phyloP scores from a whole-genome alignment of 345 rosid genomes.

The Linum tenue region DNA sequence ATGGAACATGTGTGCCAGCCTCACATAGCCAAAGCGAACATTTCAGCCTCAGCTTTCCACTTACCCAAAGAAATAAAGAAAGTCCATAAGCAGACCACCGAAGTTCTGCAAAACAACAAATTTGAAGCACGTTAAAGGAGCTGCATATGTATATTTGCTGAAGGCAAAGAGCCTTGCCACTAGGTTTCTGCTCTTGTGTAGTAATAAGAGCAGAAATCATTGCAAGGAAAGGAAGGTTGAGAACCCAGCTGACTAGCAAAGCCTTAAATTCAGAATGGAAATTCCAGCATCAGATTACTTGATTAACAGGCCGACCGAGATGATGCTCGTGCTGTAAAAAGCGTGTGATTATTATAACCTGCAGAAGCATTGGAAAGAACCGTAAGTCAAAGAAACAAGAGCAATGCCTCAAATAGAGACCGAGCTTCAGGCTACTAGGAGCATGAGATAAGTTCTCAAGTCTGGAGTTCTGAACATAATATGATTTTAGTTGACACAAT shows the following conservation, averaged over 20 bases:
- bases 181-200: neutral
- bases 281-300: slow-evolving; percentile 33
- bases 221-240: neutral
- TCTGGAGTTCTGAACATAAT: neutral
- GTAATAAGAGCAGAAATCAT: neutral
- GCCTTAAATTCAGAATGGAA: neutral
- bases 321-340: slow-evolving; percentile 96
- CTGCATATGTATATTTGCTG: neutral
- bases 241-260: no score
- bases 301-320: slow-evolving; percentile 74
- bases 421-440: neutral
- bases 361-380: slow-evolving; percentile 16
- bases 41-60: slow-evolving; percentile 22
- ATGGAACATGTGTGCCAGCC: neutral
- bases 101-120: slow-evolving; percentile 52
- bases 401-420: neutral
- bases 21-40: slow-evolving; percentile 5
- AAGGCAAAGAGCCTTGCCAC: neutral
- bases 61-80: slow-evolving; percentile 97
- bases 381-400: neutral
- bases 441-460: neutral
- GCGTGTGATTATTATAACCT: slow-evolving; percentile 81
- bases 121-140: slow-evolving; percentile 13
- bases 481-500: neutral
- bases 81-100: slow-evolving; percentile 94